These are phyloP conservation scores for Aspergillus aculeatinus DNA, from an alignment of 2,329 filamentous ascomycete genomes.

Conservation along the genomic window DNA sequence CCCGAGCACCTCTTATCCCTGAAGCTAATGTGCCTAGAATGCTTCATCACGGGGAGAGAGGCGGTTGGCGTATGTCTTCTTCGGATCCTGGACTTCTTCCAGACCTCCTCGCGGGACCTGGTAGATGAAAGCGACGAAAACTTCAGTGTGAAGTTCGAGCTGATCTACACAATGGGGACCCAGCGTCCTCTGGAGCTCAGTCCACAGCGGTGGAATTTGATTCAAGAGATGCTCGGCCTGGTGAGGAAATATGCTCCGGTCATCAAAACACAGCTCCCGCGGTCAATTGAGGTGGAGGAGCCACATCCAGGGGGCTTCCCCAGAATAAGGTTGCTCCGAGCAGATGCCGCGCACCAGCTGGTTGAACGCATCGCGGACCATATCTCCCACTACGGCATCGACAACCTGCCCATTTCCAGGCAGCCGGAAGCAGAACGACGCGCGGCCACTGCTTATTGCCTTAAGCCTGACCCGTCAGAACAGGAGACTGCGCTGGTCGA, in stretches of 20 bases:
- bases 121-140: conserved; percentile 67
- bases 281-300: conserved; percentile 46
- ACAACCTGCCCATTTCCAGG: conserved; percentile 45
- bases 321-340: conserved; percentile 49
- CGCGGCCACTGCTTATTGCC: conserved; percentile 49
- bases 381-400: conserved; percentile 48
- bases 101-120: conserved; percentile 50
- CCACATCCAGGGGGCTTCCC: conserved; percentile 45
- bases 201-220: conserved; percentile 57
- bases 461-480: conserved; percentile 28
- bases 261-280: conserved; percentile 33
- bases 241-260: conserved; percentile 36
- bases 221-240: conserved; percentile 54
- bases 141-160: conserved; percentile 60
- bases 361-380: conserved; percentile 26
- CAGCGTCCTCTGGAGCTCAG: conserved; percentile 53
- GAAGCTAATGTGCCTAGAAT: conserved; percentile 61
- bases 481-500: conserved; percentile 41
- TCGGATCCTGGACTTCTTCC: conserved; percentile 14
- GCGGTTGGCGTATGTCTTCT: conserved; percentile 14
- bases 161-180: conserved; percentile 62
- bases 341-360: conserved; percentile 35
- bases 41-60: conserved; percentile 13
- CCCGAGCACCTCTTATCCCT: conserved; percentile 66
- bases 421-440: conserved; percentile 32